Evolutionary conservation across 2,329 filamentous ascomycete species (phyloP).

Genomic region (Cadophora gregata): DNA sequence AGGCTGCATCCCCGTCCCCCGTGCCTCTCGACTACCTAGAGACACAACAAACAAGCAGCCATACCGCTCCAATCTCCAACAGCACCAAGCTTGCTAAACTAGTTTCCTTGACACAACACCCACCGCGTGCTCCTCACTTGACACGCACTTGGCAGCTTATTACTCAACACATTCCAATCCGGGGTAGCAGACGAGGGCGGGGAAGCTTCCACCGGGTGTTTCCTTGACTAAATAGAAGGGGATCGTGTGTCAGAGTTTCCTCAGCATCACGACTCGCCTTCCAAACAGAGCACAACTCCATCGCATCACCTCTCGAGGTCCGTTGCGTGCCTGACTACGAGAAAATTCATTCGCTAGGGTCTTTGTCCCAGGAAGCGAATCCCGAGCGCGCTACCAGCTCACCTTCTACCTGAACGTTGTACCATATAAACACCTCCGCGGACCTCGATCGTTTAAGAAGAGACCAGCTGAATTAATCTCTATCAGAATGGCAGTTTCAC

Average conservation of each 20-base stretch:
- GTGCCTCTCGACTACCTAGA: slow-evolving; percentile 3
- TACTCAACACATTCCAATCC: slow-evolving; percentile 19
- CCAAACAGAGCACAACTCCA: slow-evolving; percentile 11
- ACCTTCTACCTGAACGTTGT: neutral
- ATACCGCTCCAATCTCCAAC: neutral
- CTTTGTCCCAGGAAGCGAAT: slow-evolving; percentile 9
- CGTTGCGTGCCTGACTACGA: slow-evolving; percentile 9
- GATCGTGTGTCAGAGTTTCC: slow-evolving; percentile 33
- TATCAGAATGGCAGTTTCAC: slow-evolving; percentile 26
- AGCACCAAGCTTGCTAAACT: slow-evolving; percentile 12
- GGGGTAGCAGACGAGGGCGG: slow-evolving; percentile 16
- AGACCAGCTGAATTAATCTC: neutral
- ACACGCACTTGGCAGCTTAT: slow-evolving; percentile 15
- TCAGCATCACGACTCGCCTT: slow-evolving; percentile 17
- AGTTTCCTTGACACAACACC: slow-evolving; percentile 9
- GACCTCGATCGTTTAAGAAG: neutral
- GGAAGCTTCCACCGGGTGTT: slow-evolving; percentile 24
- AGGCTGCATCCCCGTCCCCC: slow-evolving; percentile 8
- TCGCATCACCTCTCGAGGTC: slow-evolving; percentile 8
- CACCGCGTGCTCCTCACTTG: slow-evolving; percentile 13
- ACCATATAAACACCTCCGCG: slow-evolving; percentile 19
- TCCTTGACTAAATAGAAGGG: slow-evolving; percentile 35
- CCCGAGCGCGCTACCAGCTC: slow-evolving; percentile 7
- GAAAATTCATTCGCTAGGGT: slow-evolving; percentile 16
- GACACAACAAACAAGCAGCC: neutral